These are phyloP conservation scores for Exophiala lecanii-corni DNA, from an alignment of 2,329 filamentous ascomycete genomes.

Conservation along the genomic window DNA sequence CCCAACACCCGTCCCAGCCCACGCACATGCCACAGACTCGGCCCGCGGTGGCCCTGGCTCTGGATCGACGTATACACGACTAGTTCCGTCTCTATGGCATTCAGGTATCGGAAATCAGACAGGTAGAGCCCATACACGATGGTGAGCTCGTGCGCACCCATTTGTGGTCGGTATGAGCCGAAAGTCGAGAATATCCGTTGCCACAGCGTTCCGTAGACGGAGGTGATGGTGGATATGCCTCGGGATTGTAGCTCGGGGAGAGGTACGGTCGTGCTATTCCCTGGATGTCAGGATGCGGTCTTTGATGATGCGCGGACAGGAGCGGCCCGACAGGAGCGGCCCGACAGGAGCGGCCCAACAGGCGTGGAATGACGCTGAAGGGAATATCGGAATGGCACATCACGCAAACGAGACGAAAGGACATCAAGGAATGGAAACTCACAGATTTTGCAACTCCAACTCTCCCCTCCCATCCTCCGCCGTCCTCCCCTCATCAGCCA, in stretches of 20 bases:
- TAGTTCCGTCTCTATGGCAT: slow-evolving; percentile 42
- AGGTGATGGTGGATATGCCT: slow-evolving; percentile 30
- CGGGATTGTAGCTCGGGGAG: slow-evolving; percentile 26
- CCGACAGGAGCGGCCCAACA: too few relatives aligned
- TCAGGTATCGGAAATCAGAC: slow-evolving; percentile 38
- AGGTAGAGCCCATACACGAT: slow-evolving; percentile 61
- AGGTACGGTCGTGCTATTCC: slow-evolving; percentile 26
- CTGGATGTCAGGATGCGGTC: neutral
- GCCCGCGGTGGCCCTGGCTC: slow-evolving; percentile 39
- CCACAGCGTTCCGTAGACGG: slow-evolving; percentile 31
- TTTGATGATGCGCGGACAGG: neutral
- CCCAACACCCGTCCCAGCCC: slow-evolving; percentile 37
- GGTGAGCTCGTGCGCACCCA: slow-evolving; percentile 69
- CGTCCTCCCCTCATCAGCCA: slow-evolving; percentile 16
- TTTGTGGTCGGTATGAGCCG: slow-evolving; percentile 38
- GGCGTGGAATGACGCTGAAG: too few relatives aligned
- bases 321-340: too few relatives aligned
- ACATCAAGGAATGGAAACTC: slow-evolving; percentile 1
- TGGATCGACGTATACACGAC: slow-evolving; percentile 43
- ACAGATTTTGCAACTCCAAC: slow-evolving; percentile 9
- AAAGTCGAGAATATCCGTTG: slow-evolving; percentile 30
- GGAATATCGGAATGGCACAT: neutral
- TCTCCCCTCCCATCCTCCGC: slow-evolving; percentile 12
- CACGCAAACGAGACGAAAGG: neutral
- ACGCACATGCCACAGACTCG: slow-evolving; percentile 44